Base-by-base conservation (phyloP, 768 basidiomycete species). In the Xerocomellus intermedius region DNA sequence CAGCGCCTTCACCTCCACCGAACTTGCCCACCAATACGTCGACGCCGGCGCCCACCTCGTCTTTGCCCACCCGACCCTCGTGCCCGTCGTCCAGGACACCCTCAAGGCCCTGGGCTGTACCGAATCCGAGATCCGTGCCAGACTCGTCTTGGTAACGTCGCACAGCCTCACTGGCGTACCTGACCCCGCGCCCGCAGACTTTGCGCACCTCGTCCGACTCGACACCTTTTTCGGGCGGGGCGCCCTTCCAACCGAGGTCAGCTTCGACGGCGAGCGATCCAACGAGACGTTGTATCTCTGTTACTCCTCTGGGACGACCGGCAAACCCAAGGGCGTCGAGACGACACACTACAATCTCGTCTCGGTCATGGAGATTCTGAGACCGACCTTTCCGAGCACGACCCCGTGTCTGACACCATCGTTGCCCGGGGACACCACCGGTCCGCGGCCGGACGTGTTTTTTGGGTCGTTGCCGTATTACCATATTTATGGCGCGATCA, bases 241-340 rank as follows among this genome's bases (percentile, higher is more conserved):
- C 3, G 66, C 70, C 14, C 73, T 89, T 13, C 54, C 61, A 12
- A 63, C 73, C 5, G 86, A 88, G 63, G 83, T 81, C 58, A 74
- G 70, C 60, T 84, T 86, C 48, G 76, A 82, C 13, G 83, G 80
- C 0, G 59, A 75, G 0, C 64, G 73, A 21, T 75, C 83, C 2
- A 65, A 84, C 49, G 84, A 87, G 61, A 89, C 89, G 0, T 69
- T 75, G 3, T 82, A 82, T 58, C 64, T 91, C 38, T 89, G 86
- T 54, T 90, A 90, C 54, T 75, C 72, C 7, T 73, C 72, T 66
- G 90, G 90, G 5, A 92, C 90, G 1, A 90, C 87, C 0, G 89
- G 90, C 2, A 83, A 84, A 58, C 84, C 91, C 3, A 94, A 93
- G 70, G 91, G 82, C 8, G 81, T 84, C 22, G 73, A 78, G 82